Evolutionary conservation across 2,329 filamentous ascomycete genomes (phyloP), one percentile per base, ranked within the genome.

Genomic region (Alternaria sp.): DNA sequence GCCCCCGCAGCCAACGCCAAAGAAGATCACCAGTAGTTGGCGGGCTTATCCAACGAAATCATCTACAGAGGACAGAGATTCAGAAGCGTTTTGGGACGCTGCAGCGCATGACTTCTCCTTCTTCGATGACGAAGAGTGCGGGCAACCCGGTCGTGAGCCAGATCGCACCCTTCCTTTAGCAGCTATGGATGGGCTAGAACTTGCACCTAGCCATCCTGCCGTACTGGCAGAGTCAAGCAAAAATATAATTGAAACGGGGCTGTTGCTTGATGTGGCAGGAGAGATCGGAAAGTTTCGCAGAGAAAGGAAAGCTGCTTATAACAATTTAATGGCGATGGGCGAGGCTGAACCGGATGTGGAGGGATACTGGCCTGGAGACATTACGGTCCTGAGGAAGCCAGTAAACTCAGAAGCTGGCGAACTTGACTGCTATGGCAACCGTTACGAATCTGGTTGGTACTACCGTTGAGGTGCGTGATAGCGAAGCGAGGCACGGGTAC

Each of bases 31-130:
- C 3, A 81, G 78, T 18, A 81, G 82, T 30, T 83, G 82, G 73
- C 79, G 81, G 26, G 65, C 69, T n/a, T 80, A 79, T 44, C 76
- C 77, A 8, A 82, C 80, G 7, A 84, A 82, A 62, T 88, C 86
- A 7, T 84, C 84, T 30, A 88, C 86, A 0, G 85, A 87, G 47
- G 87, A 89, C 63, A 76, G 79, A 8, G 87, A 89, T 66, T 85
- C 83, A 5, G 87, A 88, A 69, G 81, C 82, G 4, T 80, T 89
- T 11, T 88, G 86, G 87, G 80, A 82, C 51, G 86, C 86, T 8
- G 85, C 86, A 4, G 79, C 82, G 57, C 80, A 84, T 52, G 87
- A 89, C 68, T 89, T 89, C 63, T 86, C 84, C 28, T 88, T 88
- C 74, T 89, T 89, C 59, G 82, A 80, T 1, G 85, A 86, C 39